Evolutionary conservation across 768 basidiomycete genomes (phyloP).

Genomic region (Leccinellum luteum): DNA sequence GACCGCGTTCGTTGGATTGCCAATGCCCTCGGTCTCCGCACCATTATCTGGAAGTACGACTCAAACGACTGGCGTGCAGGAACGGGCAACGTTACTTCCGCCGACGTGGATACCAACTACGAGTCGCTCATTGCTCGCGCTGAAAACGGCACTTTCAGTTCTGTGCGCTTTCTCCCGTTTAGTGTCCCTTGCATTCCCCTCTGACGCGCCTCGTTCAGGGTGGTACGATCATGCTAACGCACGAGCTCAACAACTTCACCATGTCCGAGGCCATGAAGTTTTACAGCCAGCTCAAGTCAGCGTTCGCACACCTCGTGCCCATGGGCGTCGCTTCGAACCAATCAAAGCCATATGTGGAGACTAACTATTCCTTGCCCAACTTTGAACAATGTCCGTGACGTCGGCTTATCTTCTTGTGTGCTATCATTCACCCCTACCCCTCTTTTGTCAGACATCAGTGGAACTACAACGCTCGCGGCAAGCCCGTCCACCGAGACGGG

Average conservation of each 20-base stretch:
- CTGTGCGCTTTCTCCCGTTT: constrained; percentile 26
- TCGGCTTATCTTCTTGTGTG: neutral
- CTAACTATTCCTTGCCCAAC: constrained; percentile 37
- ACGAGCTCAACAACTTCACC: constrained; percentile 60
- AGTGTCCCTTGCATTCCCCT: neutral
- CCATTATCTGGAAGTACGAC: constrained; percentile 72
- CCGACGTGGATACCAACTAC: constrained; percentile 53
- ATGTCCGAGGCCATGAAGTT: constrained; percentile 59
- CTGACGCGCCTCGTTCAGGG: constrained; percentile 25
- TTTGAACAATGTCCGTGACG: constrained; percentile 45
- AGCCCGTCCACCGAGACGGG: neutral
- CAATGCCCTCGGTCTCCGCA: constrained; percentile 61
- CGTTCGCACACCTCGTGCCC: constrained; percentile 51
- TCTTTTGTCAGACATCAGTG: constrained; percentile 18
- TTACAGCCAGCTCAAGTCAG: constrained; percentile 42
- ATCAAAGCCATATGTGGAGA: constrained; percentile 52
- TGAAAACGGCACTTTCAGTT: constrained; percentile 39
- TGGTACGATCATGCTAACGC: constrained; percentile 54
- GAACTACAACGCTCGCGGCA: constrained; percentile 21
- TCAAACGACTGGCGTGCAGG: constrained; percentile 73
- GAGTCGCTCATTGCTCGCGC: constrained; percentile 48
- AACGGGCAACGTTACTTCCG: constrained; percentile 40
- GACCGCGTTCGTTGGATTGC: constrained; percentile 75
- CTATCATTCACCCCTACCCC: neutral
- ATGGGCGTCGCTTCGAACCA: constrained; percentile 50